phyloP scores from a whole-genome alignment of 805 yeast genomes.

The Kregervanrija fluxuum region DNA sequence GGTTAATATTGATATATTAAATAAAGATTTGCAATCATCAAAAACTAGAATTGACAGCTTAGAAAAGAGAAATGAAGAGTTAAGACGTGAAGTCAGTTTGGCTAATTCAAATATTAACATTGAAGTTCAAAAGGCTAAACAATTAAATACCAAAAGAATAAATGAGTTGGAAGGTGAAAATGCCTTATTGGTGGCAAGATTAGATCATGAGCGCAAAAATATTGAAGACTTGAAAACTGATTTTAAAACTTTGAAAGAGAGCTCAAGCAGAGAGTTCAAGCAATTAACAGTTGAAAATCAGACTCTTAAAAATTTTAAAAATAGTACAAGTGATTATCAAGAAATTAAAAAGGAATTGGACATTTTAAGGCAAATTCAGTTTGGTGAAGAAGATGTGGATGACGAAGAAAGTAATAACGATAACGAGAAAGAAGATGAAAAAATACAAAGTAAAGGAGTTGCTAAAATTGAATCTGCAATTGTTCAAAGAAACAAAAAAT shows the following conservation, averaged over 20 bases:
- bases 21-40: slow-evolving; percentile 67
- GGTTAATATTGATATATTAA: slow-evolving; percentile 48
- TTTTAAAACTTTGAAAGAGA: slow-evolving; percentile 26
- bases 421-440: slow-evolving; percentile 24
- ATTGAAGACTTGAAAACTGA: slow-evolving; percentile 19
- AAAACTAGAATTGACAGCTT: slow-evolving; percentile 62
- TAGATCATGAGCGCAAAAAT: slow-evolving; percentile 42
- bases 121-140: slow-evolving; percentile 36
- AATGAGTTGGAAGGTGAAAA: slow-evolving; percentile 64
- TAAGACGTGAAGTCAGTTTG: slow-evolving; percentile 56
- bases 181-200: slow-evolving; percentile 48
- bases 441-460: slow-evolving; percentile 32
- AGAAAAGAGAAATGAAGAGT: slow-evolving; percentile 70
- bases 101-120: slow-evolving; percentile 38
- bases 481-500: slow-evolving; percentile 61
- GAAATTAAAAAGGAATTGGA: slow-evolving; percentile 72
- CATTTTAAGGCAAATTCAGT: slow-evolving; percentile 66
- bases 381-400: slow-evolving; percentile 40
- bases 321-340: slow-evolving; percentile 61
- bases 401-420: slow-evolving; percentile 25
- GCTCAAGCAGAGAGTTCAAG: slow-evolving; percentile 37
- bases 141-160: slow-evolving; percentile 38
- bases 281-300: slow-evolving; percentile 45
- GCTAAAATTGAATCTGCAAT: slow-evolving; percentile 36
- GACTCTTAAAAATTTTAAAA: slow-evolving; percentile 41